Base-by-base conservation (phyloP, 2,329 filamentous ascomycete genomes). In the Fusarium sororula region DNA sequence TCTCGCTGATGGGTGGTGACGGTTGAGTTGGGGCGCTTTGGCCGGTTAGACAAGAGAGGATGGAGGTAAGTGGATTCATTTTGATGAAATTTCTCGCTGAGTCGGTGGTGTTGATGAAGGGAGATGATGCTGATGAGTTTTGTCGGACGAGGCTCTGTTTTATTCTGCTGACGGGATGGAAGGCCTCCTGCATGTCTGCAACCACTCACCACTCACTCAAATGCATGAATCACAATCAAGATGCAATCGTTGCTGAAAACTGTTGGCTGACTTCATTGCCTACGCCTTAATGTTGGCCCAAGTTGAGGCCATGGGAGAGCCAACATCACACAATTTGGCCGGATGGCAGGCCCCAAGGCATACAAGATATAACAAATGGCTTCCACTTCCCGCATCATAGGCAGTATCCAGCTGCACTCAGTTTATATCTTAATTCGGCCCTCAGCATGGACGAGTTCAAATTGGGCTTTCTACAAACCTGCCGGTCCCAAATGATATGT, bases 161-260 rank as follows among this genome's bases (percentile, higher is more conserved):
- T 55, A 26, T 53, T 50, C 18, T 68, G 7, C 11, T 57, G 37
- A 30, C 60, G 0, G 6, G 26, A 11, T 10, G 63, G 9, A 17
- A 1, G 65, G 66, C 66, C 66, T 68, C 66, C 66, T 24, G 47
- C 66, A 55, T 68, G 3, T n/a, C 13, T 7, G 18, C 10, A 2
- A 5, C 24, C 26, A 62, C 4, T 48, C 7, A 32, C 18, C 17
- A 37, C 7, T 11, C 8, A 18, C 15, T 14, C 12, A 10, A 4
- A 5, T 4, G 7, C 7, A 37, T 53, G 0, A 42, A 64, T 64
- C 18, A 28, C 7, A n/a, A 0, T 6, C 20, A 4, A 6, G 0
- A 4, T 20, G 1, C 4, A 54, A 35, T 1, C 44, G 7, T 30
- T 18, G 22, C 0, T 7, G 18, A 2, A 9, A 4, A 10, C 7